phyloP scores from a whole-genome alignment of 176 grass and related monocot species.

The Ensete ventricosum region DNA sequence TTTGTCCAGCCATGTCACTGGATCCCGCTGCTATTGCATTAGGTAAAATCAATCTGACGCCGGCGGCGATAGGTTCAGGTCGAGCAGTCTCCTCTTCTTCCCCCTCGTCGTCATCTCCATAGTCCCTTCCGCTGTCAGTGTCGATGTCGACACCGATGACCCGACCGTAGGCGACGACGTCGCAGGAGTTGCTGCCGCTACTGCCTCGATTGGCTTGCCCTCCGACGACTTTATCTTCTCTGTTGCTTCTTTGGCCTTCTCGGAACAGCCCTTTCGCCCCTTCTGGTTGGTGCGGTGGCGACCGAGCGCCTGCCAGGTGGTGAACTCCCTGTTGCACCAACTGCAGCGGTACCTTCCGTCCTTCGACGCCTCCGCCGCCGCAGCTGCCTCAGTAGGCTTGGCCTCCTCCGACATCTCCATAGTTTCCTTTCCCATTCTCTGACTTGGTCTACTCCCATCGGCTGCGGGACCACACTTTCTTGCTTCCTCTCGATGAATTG shows the following conservation, averaged over 20 bases:
- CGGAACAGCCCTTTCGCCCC: neutral
- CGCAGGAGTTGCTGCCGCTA: neutral
- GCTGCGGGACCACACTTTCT: too few relatives aligned
- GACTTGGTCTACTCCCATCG: too few relatives aligned
- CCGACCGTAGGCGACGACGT: neutral
- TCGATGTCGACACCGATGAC: neutral
- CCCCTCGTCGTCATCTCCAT: too few relatives aligned
- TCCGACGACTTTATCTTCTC: neutral
- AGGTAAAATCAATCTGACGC: neutral
- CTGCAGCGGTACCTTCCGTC: neutral
- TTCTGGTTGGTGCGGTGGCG: slow-evolving; percentile 17
- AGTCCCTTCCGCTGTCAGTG: neutral
- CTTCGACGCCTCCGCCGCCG: neutral
- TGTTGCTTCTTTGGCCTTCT: neutral
- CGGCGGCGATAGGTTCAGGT: neutral
- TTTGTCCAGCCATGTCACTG: neutral
- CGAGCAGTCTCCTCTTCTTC: neutral
- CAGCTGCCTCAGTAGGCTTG: too few relatives aligned
- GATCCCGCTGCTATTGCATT: neutral
- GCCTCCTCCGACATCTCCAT: too few relatives aligned
- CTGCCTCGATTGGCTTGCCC: too few relatives aligned
- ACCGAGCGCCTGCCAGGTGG: slow-evolving; percentile 6
- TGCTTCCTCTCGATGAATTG: too few relatives aligned
- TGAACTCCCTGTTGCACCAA: neutral
- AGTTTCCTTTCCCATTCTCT: too few relatives aligned